Evolutionary conservation across 2,329 filamentous ascomycete genomes (phyloP).

Genomic region (Aspergillus sp.): DNA sequence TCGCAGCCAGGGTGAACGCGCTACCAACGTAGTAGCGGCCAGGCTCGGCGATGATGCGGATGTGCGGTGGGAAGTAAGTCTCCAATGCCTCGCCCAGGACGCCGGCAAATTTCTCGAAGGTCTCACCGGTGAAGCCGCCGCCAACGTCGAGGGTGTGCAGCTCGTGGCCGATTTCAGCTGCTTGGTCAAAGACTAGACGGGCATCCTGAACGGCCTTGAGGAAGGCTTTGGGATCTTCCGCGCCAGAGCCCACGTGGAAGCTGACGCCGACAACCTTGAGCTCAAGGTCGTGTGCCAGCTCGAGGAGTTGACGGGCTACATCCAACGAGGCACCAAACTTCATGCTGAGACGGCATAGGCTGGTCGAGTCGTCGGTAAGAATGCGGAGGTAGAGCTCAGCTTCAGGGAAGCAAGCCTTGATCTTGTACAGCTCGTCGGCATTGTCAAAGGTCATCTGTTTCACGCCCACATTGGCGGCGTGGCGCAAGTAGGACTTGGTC

Average conservation of each 20-base stretch:
- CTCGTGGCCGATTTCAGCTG: slow-evolving; percentile 70
- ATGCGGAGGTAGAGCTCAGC: slow-evolving; percentile 94
- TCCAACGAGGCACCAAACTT: slow-evolving; percentile 95
- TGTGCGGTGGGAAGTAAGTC: slow-evolving; percentile 77
- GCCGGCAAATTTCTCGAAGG: slow-evolving; percentile 85
- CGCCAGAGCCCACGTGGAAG: slow-evolving; percentile 96
- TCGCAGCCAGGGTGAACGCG: slow-evolving; percentile 92
- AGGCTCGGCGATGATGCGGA: slow-evolving; percentile 92
- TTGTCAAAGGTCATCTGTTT: slow-evolving; percentile 99
- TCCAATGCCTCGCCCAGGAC: slow-evolving; percentile 80
- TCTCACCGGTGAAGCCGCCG: slow-evolving; percentile 87
- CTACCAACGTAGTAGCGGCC: slow-evolving; percentile 93
- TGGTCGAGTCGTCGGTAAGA: slow-evolving; percentile 91
- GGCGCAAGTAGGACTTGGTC: slow-evolving; percentile 96
- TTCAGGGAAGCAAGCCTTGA: slow-evolving; percentile 83
- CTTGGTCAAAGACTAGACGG: slow-evolving; percentile 84
- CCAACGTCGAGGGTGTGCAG: slow-evolving; percentile 91
- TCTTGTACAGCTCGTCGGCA: slow-evolving; percentile 95
- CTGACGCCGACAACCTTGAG: slow-evolving; percentile 94
- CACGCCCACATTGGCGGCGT: slow-evolving; percentile 79
- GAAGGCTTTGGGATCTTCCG: slow-evolving; percentile 89
- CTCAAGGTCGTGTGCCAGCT: slow-evolving; percentile 74
- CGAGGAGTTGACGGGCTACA: slow-evolving; percentile 72
- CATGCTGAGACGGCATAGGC: slow-evolving; percentile 90
- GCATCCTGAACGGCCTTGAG: slow-evolving; percentile 89